phyloP scores from a whole-genome alignment of 1,284 basidiomycete species.

The Lignosus rhinocerotis region DNA sequence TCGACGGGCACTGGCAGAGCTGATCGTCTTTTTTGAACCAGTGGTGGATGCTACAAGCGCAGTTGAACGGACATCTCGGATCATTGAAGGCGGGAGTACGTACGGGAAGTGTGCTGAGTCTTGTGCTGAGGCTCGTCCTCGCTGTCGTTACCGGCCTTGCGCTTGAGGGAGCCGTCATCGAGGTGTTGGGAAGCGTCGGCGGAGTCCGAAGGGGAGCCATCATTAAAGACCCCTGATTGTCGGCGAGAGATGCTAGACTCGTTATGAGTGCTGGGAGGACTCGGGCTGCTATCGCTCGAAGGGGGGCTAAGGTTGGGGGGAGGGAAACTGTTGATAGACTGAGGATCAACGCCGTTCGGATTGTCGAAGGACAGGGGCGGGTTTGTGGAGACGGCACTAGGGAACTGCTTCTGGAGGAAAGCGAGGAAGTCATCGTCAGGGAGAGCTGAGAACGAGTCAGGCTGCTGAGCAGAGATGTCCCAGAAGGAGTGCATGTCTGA shows the following conservation, averaged over 20 bases:
- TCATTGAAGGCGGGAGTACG: constrained; percentile 10
- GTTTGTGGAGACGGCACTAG: constrained; percentile 27
- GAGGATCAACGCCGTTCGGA: constrained; percentile 55
- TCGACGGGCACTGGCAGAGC: constrained; percentile 34
- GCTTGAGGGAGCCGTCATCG: constrained; percentile 56
- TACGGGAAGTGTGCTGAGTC: constrained; percentile 52
- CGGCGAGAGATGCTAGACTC: constrained; percentile 32
- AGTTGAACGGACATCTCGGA: constrained; percentile 4
- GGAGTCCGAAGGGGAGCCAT: background rate
- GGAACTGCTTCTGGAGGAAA: constrained; percentile 74
- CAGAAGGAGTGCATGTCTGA: constrained; percentile 50
- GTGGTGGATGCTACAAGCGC: constrained; percentile 18
- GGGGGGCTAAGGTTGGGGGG: constrained; percentile 41
- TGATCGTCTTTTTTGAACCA: constrained; percentile 30
- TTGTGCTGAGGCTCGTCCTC: constrained; percentile 61
- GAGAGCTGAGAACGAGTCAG: constrained; percentile 60
- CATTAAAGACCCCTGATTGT: constrained; percentile 35
- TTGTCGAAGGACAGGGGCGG: constrained; percentile 30
- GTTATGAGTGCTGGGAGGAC: constrained; percentile 55
- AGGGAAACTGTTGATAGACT: constrained; percentile 47
- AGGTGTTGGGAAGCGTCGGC: constrained; percentile 26
- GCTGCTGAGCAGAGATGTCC: constrained; percentile 59
- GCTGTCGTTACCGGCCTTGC: constrained; percentile 68
- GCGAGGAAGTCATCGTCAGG: constrained; percentile 78
- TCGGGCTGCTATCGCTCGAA: constrained; percentile 67